phyloP scores from a whole-genome alignment of 1,284 basidiomycete species.

The Moesziomyces antarcticus region DNA sequence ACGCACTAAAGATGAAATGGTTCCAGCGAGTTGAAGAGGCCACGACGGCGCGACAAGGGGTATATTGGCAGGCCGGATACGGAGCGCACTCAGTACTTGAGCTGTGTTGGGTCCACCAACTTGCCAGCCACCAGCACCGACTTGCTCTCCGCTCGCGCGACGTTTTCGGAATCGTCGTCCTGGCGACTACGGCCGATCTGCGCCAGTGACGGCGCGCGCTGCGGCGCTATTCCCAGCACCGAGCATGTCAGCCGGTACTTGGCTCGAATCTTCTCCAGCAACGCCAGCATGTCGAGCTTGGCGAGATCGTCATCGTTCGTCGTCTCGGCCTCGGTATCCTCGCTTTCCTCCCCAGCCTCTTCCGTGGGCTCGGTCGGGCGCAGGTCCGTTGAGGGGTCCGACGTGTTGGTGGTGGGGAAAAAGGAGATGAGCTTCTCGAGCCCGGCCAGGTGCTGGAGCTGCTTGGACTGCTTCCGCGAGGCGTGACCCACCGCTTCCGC shows the following conservation, averaged over 20 bases:
- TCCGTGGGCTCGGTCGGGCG: conserved; percentile 6
- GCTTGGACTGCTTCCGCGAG: conserved; percentile 69
- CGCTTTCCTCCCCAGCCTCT: conserved; percentile 61
- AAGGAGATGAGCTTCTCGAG: conserved; percentile 76
- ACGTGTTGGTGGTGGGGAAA: conserved; percentile 74
- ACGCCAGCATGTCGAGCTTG: conserved; percentile 76
- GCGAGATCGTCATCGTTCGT: conserved; percentile 51
- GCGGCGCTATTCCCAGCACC: conserved; percentile 79
- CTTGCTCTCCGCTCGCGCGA: conserved; percentile 13
- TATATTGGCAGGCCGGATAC: background rate
- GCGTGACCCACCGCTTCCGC: conserved; percentile 28
- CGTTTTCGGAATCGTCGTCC: background rate
- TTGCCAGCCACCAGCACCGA: conserved; percentile 46
- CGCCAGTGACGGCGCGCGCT: conserved; percentile 10
- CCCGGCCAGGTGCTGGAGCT: conserved; percentile 74
- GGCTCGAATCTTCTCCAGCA: conserved; percentile 85
- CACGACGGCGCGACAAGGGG: background rate
- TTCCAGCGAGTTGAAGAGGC: background rate
- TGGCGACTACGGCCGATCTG: background rate
- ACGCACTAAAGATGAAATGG: background rate
- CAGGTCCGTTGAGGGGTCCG: conserved; percentile 66
- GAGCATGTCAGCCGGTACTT: conserved; percentile 88
- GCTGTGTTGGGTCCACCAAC: conserved; percentile 47
- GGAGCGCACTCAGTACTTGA: conserved; percentile 25
- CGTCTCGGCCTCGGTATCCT: conserved; percentile 8